Base-by-base conservation (phyloP, 768 basidiomycete species). In the Cystoderma amianthinum region DNA sequence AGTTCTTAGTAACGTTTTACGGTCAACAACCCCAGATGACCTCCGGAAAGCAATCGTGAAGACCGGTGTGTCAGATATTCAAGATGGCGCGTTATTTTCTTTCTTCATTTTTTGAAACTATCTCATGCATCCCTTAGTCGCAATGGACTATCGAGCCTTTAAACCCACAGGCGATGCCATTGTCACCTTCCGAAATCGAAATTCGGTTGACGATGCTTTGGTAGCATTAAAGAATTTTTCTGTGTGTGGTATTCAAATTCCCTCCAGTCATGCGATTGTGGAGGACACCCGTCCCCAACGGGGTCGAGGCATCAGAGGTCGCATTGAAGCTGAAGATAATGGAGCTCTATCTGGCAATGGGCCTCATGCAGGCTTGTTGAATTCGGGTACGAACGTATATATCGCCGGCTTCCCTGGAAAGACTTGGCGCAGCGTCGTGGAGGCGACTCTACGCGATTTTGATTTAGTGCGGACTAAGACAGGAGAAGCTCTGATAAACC, bases 371-470 rank as follows among this genome's bases (percentile, higher is more conserved):
- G 66, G 73, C 12, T 56, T 78, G 36, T 47, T 58, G 7, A 67
- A 73, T 33, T 57, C 60, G 24, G 78, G 76, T 7, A 75, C 58
- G 46, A 67, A 65, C 39, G 85, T 87, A 17, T 67, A 78, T 4
- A 50, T 85, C 1, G 72, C 64, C 55, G 86, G 85, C 2, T 52
- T 87, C 28, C 81, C 84, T 0, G 74, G 72, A 2, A 77, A 56
- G 48, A 28, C 25, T 7, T 28, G 25, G 25, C n/a, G 7, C 25
- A 28, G 25, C 25, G n/a, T 28, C 7, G 46, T 85, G 12, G 60
- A 62, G 39, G 48, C 54, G 4, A 55, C 68, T 42, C 52, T 85
- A 32, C 58, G 57, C n/a, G 56, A 50, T 23, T 79, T 66, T 50
- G 59, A 71, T 36, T 47, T 84, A 11, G 65, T 15, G n/a, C 25